These are phyloP conservation scores for Cercospora sp. DNA, from an alignment of 2,329 filamentous ascomycete genomes.

Conservation along the genomic window DNA sequence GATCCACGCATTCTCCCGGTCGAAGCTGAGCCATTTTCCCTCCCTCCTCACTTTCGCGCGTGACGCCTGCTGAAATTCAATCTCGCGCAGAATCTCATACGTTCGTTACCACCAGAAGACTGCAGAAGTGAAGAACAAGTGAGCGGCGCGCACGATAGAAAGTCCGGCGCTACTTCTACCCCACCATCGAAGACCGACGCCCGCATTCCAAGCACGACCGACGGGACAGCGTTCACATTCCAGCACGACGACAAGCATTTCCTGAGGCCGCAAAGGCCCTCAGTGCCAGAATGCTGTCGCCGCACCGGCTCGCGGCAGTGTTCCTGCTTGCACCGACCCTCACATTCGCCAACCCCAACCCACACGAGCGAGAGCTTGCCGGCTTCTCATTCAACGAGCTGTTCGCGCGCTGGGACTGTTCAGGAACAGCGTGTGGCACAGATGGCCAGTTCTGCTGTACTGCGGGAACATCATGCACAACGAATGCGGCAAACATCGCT, in stretches of 20 bases:
- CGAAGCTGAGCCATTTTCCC: conserved; percentile 7
- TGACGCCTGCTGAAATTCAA: neutral
- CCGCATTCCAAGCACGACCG: neutral
- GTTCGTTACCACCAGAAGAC: conserved; percentile 7
- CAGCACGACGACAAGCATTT: conserved; percentile 10
- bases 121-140: conserved; percentile 2
- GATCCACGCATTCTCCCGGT: neutral
- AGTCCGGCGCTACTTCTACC: conserved; percentile 6
- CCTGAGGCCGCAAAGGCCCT: conserved; percentile 12
- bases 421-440: conserved; percentile 53
- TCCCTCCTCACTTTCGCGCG: conserved; percentile 1
- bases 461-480: conserved; percentile 50
- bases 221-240: conserved; percentile 1
- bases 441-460: conserved; percentile 54
- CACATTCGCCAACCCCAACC: conserved; percentile 33
- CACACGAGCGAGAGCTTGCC: conserved; percentile 29
- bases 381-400: conserved; percentile 40
- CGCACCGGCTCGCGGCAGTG: conserved; percentile 34
- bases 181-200: conserved; percentile 3
- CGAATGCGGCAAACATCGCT: conserved; percentile 51
- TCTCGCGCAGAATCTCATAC: conserved; percentile 1
- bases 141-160: neutral
- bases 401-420: conserved; percentile 43
- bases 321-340: conserved; percentile 30
- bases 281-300: conserved; percentile 25